Evolutionary conservation across 1,284 basidiomycete genomes (phyloP), one percentile per base, ranked within the genome.

Genomic region (Microbotryomycetes sp.): DNA sequence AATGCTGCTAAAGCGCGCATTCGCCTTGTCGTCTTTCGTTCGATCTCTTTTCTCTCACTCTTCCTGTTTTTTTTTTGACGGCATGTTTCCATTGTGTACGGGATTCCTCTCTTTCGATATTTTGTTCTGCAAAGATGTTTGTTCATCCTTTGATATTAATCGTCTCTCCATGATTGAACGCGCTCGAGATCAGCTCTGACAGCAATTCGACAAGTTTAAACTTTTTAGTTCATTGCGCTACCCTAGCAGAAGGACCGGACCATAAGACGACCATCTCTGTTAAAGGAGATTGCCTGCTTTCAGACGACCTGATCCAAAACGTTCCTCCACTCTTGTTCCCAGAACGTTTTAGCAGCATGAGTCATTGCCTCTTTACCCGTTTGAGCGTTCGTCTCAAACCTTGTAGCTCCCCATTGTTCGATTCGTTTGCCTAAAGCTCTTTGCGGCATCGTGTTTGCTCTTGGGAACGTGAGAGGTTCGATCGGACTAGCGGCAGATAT

Each of bases 1-100:
- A 65, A 56, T 70, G 71, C 65, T 70, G 70, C 62, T 72, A 57
- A 60, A 57, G 50, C 15, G 50, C 16, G 23, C n/a, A 49, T 23
- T 4, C 23, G 49, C 5, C n/a, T 50, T 52, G 16, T 29, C 2
- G 21, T 1, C 21, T 51, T 29, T 52, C 50, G 24, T 27, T 52
- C 28, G 50, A 52, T 29, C 50, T 29, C 18, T 24, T 52, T 18
- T 27, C 18, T 24, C 28, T 52, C 50, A n/a, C 28, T 29, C 28
- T 52, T 52, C 13, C 24, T 29, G 24, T 52, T n/a, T 52, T 29
- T 9, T 27, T 52, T 27, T 27, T 52, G n/a, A 15, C 24, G 9
- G 18, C 7, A 24, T 29, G 23, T n/a, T 28, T 24, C 28, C 50
- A 11, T 48, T 48, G 21, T 48, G 11, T 11, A 21, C 4, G 21